Evolutionary conservation across 2,329 filamentous ascomycete genomes (phyloP), one percentile per base, ranked within the genome.

Genomic region (Colletotrichum sansevieriae): DNA sequence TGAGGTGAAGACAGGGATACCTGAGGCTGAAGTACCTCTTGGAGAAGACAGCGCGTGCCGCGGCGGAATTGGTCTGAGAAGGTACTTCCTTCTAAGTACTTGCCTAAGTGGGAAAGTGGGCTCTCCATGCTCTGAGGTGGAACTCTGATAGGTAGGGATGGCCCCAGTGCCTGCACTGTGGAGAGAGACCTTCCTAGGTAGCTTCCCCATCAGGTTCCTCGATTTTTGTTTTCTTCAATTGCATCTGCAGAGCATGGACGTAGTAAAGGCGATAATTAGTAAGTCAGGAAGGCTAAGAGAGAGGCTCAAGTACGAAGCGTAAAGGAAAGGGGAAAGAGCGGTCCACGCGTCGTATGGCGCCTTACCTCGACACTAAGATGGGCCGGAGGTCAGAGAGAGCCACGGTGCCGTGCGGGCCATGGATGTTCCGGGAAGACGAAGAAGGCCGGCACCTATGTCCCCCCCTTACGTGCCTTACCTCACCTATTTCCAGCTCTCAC

Each of bases 371-470:
- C 54, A 43, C 54, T 57, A 57, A 57, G 20, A 25, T 22, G 8
- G 29, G 12, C 54, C 39, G 20, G 54, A 57, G 54, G 39, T 41
- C n/a, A 41, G 54, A 59, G 11, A 20, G 20, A 20, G 43, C 33
- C 12, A n/a, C 25, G 35, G 20, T 37, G 25, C 52, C 4, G 51
- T 44, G 13, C 59, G 43, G 65, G 39, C 54, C 55, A 65, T 60
- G 55, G 46, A 68, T 68, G 12, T 68, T 65, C 65, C 47, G 61
- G 49, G 13, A 47, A 39, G 25, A 5, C 25, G 25, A 4, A 25
- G 25, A 25, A 4, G 25, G 25, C 25, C 25, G 25, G 3, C 25
- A 25, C 25, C 4, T 25, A 25, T 25, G 4, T 5, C 4, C 25
- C 25, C 25, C 25, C 25, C 25, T 25, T 25, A 25, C 3, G 25